Evolutionary conservation across 768 basidiomycete genomes (phyloP).

Genomic region (Stropharia rugosoannulata): DNA sequence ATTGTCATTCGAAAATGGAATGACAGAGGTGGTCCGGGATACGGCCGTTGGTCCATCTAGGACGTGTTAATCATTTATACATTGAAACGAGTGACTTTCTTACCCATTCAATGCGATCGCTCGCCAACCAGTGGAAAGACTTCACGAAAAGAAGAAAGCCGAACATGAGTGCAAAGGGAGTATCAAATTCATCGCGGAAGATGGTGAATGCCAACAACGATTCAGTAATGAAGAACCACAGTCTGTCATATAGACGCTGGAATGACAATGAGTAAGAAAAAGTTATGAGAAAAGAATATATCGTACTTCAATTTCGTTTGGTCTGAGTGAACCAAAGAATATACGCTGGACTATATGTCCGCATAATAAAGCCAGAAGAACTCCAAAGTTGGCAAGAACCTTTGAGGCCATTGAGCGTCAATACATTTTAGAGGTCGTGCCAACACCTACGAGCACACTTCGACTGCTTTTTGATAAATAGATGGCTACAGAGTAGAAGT

Average conservation of each 20-base stretch:
- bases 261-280: not conserved
- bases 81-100: constrained; percentile 3
- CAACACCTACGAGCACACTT: constrained; percentile 75
- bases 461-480: constrained; percentile 91
- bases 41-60: constrained; percentile 96
- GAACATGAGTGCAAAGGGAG: constrained; percentile 92
- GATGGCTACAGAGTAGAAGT: constrained; percentile 93
- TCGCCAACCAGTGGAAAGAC: constrained; percentile 96
- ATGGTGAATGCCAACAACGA: constrained; percentile 95
- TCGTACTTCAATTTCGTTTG: constrained; percentile 87
- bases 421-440: not conserved
- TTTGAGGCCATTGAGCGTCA: constrained; percentile 27
- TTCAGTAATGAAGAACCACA: constrained; percentile 98
- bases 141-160: constrained; percentile 93
- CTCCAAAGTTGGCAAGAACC: constrained; percentile 89
- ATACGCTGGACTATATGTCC: constrained; percentile 80
- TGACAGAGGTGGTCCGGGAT: constrained; percentile 76
- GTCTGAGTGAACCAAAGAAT: constrained; percentile 87
- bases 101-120: constrained; percentile 96
- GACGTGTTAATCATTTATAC: constrained; percentile 5
- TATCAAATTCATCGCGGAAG: constrained; percentile 93
- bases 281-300: not conserved
- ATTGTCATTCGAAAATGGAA: constrained; percentile 84
- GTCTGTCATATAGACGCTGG: constrained; percentile 91
- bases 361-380: constrained; percentile 72